Conservation (phyloP, 768 basidiomycete genomes). For the Sutorius australiensis region DNA sequence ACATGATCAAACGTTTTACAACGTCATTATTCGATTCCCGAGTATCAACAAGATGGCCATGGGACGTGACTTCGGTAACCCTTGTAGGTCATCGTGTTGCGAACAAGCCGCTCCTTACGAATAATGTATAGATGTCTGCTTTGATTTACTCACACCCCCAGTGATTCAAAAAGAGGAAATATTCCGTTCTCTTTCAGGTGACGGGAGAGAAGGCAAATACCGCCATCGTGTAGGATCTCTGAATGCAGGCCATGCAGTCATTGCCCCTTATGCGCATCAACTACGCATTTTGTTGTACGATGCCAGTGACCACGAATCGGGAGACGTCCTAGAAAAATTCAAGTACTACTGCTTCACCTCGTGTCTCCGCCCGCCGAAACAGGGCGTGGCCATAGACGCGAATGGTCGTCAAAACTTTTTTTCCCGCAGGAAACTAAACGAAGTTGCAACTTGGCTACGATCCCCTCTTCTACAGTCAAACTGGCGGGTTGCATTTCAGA, state of each 20-base stretch:
- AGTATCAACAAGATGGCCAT: constrained; percentile 59
- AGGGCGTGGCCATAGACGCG: constrained; percentile 46
- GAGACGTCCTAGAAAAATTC: constrained; percentile 46
- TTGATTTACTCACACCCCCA: constrained; percentile 64
- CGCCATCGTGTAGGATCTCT: constrained; percentile 57
- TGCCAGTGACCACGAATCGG: constrained; percentile 33
- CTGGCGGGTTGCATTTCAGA: constrained; percentile 74
- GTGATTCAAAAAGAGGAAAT: constrained; percentile 58
- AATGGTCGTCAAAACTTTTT: constrained; percentile 47
- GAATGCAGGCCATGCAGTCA: constrained; percentile 50
- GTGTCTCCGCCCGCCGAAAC: constrained; percentile 37
- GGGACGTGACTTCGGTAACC: constrained; percentile 57
- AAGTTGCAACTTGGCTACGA: constrained; percentile 41
- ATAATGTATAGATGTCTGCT: constrained; percentile 52
- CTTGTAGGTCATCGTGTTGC: constrained; percentile 44
- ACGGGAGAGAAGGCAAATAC: constrained; percentile 36
- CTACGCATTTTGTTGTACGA: constrained; percentile 60
- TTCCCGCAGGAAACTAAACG: constrained; percentile 40
- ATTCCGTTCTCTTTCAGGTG: constrained; percentile 45
- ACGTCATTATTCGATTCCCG: constrained; percentile 51
- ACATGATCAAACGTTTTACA: constrained; percentile 47
- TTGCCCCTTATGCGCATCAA: constrained; percentile 72
- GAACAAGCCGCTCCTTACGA: constrained; percentile 10
- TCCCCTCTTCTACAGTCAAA: constrained; percentile 34
- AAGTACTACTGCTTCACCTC: constrained; percentile 49